Conservation (phyloP, 805 yeast species). For the Yarrowia sp. region DNA sequence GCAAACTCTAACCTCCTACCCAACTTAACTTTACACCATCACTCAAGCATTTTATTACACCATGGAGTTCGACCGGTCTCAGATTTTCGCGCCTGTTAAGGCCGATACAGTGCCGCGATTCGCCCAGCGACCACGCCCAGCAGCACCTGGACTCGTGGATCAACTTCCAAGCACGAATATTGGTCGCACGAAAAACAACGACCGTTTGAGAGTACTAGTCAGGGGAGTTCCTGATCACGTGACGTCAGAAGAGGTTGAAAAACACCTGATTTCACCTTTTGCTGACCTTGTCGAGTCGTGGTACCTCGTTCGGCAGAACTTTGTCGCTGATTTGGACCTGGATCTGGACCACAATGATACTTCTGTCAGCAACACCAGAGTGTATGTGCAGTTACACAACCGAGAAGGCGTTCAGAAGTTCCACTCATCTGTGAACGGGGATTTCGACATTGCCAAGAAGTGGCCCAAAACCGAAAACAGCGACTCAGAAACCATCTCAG, state of each 20-base stretch:
- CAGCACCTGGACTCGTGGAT: conserved; percentile 4
- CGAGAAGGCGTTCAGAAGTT: background rate
- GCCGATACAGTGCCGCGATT: conserved; percentile 5
- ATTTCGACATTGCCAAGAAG: background rate
- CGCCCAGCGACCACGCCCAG: conserved; percentile 9
- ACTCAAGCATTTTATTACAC: background rate
- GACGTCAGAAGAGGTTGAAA: background rate
- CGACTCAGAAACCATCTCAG: background rate
- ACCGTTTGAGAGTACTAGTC: conserved; percentile 1
- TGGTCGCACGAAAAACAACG: background rate
- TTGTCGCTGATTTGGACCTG: conserved; percentile 4
- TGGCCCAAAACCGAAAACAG: background rate
- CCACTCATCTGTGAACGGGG: background rate
- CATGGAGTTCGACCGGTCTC: conserved; percentile 27
- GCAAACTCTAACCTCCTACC: too few species aligned
- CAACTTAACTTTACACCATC: background rate
- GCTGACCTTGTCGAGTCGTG: background rate
- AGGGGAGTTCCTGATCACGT: conserved; percentile 6
- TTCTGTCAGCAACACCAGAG: background rate
- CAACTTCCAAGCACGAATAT: conserved; percentile 14
- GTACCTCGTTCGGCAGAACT: conserved; percentile 14
- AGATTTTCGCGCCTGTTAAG: background rate
- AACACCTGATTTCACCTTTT: background rate
- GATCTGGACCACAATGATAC: background rate
- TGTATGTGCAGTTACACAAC: background rate